phyloP scores from a whole-genome alignment of 495 filamentous ascomycete genomes.

The Halenospora varia region DNA sequence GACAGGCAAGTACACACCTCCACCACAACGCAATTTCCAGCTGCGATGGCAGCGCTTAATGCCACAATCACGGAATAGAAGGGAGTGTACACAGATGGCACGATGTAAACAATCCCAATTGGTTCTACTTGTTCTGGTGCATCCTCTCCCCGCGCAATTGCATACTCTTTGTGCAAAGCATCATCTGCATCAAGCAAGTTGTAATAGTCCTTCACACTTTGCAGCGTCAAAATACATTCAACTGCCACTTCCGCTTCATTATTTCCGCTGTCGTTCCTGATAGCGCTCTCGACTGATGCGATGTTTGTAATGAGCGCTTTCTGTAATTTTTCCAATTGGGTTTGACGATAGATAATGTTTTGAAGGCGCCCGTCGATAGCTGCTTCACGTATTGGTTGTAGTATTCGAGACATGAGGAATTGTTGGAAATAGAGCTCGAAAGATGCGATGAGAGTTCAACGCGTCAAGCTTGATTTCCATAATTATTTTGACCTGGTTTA shows the following conservation, averaged over 20 bases:
- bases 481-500: too few species aligned
- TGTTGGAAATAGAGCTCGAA: background rate
- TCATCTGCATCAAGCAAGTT: background rate
- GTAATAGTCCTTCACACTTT: background rate
- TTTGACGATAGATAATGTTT: background rate
- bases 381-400: background rate
- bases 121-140: background rate
- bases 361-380: background rate
- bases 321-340: background rate
- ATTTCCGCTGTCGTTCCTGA: background rate
- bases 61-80: background rate
- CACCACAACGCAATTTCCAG: background rate
- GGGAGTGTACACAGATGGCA: background rate
- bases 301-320: background rate
- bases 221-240: background rate
- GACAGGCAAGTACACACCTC: background rate
- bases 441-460: too few species aligned
- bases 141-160: background rate
- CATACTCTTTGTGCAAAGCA: background rate
- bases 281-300: background rate
- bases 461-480: too few species aligned
- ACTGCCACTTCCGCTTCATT: background rate
- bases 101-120: background rate
- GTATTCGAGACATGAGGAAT: background rate
- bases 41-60: background rate